Percentiles rank a stretch among this genome's conserved stretches.
These are phyloP conservation scores for Taxawa tesnikishii DNA, from an alignment of 2,329 filamentous ascomycete genomes.

Conservation along the genomic window DNA sequence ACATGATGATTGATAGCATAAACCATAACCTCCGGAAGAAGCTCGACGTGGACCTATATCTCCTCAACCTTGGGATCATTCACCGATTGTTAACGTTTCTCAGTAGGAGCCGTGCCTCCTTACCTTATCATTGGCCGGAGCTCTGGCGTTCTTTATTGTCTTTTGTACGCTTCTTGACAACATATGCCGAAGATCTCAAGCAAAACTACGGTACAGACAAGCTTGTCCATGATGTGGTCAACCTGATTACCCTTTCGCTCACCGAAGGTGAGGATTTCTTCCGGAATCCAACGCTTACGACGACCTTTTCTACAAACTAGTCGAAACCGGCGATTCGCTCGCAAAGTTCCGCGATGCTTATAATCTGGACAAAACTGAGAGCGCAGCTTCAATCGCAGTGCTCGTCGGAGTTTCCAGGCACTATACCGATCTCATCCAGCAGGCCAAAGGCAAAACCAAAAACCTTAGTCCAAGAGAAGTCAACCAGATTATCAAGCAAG, in stretches of 20 bases:
- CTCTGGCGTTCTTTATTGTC: constrained; percentile 82
- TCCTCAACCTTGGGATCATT: constrained; percentile 68
- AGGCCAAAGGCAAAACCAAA: constrained; percentile 44
- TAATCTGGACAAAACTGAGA: constrained; percentile 23
- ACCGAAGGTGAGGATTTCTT: constrained; percentile 84
- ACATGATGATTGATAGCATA: constrained; percentile 79
- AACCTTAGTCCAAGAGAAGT: constrained; percentile 75
- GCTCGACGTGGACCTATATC: constrained; percentile 76
- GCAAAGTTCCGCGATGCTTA: constrained; percentile 74
- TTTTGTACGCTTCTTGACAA: constrained; percentile 80
- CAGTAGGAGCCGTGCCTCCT: constrained; percentile 55
- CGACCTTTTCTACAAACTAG: constrained; percentile 95
- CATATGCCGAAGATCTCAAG: constrained; percentile 69
- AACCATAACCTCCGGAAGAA: constrained; percentile 85
- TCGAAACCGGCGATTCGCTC: constrained; percentile 78
- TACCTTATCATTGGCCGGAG: constrained; percentile 82
- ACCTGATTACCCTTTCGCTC: constrained; percentile 71
- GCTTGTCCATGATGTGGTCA: constrained; percentile 66
- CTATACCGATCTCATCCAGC: constrained; percentile 71
- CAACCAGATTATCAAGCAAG: constrained; percentile 83
- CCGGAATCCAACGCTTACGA: constrained; percentile 82
- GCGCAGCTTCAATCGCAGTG: constrained; percentile 63
- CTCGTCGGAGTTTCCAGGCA: constrained; percentile 73
- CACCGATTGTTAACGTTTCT: constrained; percentile 75
- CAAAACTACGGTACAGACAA: constrained; percentile 55